Percentiles rank a stretch among this genome's conserved stretches.
These are phyloP conservation scores for Colletotrichum limetticola DNA, from an alignment of 2,329 filamentous ascomycete genomes.

Conservation along the genomic window DNA sequence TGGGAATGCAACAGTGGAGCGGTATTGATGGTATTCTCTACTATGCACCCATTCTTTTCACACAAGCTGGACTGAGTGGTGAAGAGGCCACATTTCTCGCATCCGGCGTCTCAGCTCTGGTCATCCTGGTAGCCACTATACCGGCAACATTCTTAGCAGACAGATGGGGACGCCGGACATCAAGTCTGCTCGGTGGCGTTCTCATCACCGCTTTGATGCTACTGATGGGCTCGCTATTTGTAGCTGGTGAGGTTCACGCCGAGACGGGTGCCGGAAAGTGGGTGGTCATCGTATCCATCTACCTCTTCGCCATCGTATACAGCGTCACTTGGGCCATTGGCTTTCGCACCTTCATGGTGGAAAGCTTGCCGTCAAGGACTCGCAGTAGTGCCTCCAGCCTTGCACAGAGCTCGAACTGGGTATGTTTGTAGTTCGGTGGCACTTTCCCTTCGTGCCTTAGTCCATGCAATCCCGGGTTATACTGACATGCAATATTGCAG, in stretches of 20 bases:
- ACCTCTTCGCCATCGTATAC: constrained; percentile 58
- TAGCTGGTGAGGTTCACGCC: constrained; percentile 50
- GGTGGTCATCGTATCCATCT: constrained; percentile 63
- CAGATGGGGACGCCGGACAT: constrained; percentile 64
- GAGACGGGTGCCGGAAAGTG: constrained; percentile 53
- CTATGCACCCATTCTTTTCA: constrained; percentile 70
- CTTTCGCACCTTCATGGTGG: constrained; percentile 61
- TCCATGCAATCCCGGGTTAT: neutral
- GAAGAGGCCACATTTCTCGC: constrained; percentile 65
- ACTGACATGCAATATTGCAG: constrained; percentile 37
- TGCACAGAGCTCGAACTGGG: constrained; percentile 65
- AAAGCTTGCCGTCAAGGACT: constrained; percentile 66
- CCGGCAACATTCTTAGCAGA: constrained; percentile 66
- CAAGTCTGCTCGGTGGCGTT: constrained; percentile 63
- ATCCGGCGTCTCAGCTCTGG: constrained; percentile 67
- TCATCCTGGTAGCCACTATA: constrained; percentile 65
- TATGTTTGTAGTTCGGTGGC: constrained; percentile 35
- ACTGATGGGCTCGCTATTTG: constrained; percentile 63
- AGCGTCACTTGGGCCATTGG: constrained; percentile 63
- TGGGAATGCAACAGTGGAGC: constrained; percentile 68
- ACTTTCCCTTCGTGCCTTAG: no score
- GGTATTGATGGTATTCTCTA: constrained; percentile 72
- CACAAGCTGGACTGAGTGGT: constrained; percentile 66
- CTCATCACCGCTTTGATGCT: constrained; percentile 62
- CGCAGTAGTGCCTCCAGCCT: constrained; percentile 64